phyloP scores from a whole-genome alignment of 805 yeast genomes.

The Sugiyamaella marilandica region DNA sequence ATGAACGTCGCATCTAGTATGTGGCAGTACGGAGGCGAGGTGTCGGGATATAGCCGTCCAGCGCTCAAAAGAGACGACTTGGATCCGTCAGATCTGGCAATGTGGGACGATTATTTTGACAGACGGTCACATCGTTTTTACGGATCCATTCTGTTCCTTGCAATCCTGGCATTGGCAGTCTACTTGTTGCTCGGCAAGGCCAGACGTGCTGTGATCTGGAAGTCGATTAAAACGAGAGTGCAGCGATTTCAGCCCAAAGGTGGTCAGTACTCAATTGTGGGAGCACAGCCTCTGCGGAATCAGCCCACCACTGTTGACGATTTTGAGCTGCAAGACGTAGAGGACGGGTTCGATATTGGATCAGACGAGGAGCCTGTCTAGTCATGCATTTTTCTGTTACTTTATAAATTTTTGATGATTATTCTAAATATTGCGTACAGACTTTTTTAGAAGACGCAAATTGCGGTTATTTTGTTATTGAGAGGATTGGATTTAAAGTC shows the following conservation, averaged over 20 bases:
- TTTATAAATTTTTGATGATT: no score
- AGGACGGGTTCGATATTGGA: constrained; percentile 19
- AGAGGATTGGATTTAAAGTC: no score
- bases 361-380: constrained; percentile 14
- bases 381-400: not conserved
- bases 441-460: no score
- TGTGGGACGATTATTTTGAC: constrained; percentile 22
- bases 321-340: constrained; percentile 23
- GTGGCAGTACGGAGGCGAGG: constrained; percentile 21
- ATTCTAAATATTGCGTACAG: no score
- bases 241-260: constrained; percentile 4
- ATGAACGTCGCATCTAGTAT: constrained; percentile 13
- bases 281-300: not conserved
- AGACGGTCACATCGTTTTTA: constrained; percentile 31
- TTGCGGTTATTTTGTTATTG: no score
- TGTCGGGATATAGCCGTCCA: constrained; percentile 11
- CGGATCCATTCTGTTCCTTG: constrained; percentile 37
- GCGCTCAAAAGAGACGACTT: constrained; percentile 16
- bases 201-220: constrained; percentile 21
- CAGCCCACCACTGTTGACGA: constrained; percentile 16
- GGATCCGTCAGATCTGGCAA: constrained; percentile 22
- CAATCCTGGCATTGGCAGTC: constrained; percentile 29
- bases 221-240: constrained; percentile 17
- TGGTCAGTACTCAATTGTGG: constrained; percentile 8
- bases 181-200: constrained; percentile 36